A percentile compares a stretch with the other conserved stretches of the same genome.
phyloP scores from a whole-genome alignment of 768 basidiomycete species.

The Leccinellum luteum region DNA sequence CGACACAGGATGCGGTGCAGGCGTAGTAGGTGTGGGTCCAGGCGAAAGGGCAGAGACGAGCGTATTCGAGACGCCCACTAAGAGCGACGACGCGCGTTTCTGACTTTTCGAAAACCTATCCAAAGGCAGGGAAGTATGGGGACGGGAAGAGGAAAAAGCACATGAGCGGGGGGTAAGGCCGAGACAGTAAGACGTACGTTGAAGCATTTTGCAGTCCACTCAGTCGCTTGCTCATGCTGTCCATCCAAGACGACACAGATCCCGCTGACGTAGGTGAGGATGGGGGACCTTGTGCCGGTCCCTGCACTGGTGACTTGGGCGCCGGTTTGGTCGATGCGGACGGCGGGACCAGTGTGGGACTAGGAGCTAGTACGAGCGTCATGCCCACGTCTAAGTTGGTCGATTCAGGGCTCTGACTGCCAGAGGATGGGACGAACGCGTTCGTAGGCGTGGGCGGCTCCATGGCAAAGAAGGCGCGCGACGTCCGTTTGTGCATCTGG shows the following conservation, averaged over 20 bases:
- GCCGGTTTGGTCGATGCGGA: not conserved
- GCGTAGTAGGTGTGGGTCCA: conserved; percentile 32
- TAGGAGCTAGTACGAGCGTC: conserved; percentile 10
- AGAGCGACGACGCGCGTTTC: conserved; percentile 63
- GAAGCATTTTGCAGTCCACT: conserved; percentile 53
- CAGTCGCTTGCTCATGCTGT: conserved; percentile 58
- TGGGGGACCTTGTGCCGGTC: conserved; percentile 16
- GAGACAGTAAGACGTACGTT: conserved; percentile 42
- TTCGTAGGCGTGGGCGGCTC: not conserved
- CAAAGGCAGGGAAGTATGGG: not conserved
- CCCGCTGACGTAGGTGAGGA: conserved; percentile 30
- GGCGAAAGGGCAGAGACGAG: conserved; percentile 49
- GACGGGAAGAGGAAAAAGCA: not conserved
- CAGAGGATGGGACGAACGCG: not conserved
- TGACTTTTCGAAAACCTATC: conserved; percentile 62
- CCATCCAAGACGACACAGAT: conserved; percentile 48
- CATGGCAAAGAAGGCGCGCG: not conserved
- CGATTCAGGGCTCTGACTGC: not conserved
- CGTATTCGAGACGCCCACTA: conserved; percentile 63
- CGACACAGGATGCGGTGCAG: conserved; percentile 8
- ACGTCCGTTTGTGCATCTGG: conserved; percentile 14
- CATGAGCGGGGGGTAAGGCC: not conserved
- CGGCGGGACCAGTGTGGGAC: conserved; percentile 8
- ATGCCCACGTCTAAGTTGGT: conserved; percentile 11
- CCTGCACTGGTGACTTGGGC: not conserved